These are phyloP conservation scores for Aureobasidium sp. DNA, from an alignment of 2,329 filamentous ascomycete genomes.

Conservation along the genomic window DNA sequence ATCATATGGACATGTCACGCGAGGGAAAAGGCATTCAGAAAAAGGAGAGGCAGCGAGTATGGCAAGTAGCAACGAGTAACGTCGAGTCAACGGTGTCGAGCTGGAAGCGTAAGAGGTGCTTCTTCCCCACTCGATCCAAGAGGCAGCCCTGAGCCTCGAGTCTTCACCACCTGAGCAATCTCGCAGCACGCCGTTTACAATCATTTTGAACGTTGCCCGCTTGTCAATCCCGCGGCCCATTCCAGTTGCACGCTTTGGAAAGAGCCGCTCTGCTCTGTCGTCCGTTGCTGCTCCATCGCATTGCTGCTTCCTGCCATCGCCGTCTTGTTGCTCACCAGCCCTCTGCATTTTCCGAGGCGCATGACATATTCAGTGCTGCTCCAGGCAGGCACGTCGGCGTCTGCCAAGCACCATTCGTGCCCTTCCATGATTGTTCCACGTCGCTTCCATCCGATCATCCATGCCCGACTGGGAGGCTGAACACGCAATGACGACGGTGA, in stretches of 20 bases:
- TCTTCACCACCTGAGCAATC: constrained; percentile 6
- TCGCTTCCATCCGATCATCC: constrained; percentile 5
- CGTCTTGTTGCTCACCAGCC: background rate
- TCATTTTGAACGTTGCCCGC: background rate
- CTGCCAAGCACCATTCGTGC: background rate
- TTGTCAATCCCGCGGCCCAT: background rate
- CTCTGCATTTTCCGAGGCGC: background rate
- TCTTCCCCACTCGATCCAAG: constrained; percentile 6
- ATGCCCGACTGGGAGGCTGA: background rate
- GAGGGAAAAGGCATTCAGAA: constrained; percentile 7
- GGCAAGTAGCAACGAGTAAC: constrained; percentile 4
- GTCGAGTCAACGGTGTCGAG: constrained; percentile 10
- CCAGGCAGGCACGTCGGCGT: background rate
- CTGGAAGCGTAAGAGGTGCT: constrained; percentile 15
- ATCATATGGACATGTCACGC: constrained; percentile 15
- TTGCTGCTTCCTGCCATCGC: background rate
- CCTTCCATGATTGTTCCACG: constrained; percentile 3
- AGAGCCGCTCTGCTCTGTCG: background rate
- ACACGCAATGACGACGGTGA: constrained; percentile 9
- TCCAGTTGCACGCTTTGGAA: too few relatives aligned
- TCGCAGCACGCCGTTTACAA: constrained; percentile 3
- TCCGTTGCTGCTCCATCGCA: background rate
- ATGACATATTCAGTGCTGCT: background rate
- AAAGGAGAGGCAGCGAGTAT: constrained; percentile 15
- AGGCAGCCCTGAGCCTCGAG: background rate